Evolutionary conservation across 306 rosid species (phyloP).

Genomic region (Quercus berberidifolia): DNA sequence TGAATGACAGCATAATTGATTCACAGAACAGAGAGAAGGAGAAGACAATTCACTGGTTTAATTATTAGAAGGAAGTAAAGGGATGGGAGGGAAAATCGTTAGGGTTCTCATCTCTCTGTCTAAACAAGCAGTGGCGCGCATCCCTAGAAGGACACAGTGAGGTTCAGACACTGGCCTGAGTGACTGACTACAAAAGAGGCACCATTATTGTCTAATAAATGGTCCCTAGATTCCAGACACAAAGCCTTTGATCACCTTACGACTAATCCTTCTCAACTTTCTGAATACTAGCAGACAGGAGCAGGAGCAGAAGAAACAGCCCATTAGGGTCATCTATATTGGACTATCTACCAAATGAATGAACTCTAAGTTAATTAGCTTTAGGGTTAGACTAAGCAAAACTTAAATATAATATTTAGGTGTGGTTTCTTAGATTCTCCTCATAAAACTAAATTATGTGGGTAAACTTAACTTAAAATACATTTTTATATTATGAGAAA

Average conservation of each 20-base stretch:
- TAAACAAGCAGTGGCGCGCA: constrained; percentile 32
- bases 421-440: rapidly evolving
- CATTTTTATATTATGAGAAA: too few relatives aligned
- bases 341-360: too few relatives aligned
- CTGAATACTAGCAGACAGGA: constrained; percentile 15
- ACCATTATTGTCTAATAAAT: constrained; percentile 31
- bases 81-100: constrained; percentile 2
- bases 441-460: too few relatives aligned
- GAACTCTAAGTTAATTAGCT: too few relatives aligned
- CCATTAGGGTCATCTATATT: too few relatives aligned
- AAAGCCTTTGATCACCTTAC: constrained; percentile 27
- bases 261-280: constrained; percentile 41
- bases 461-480: too few relatives aligned
- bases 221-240: constrained; percentile 51
- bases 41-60: not conserved
- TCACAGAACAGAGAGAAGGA: not conserved
- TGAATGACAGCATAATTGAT: not conserved
- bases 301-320: too few relatives aligned
- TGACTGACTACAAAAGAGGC: constrained; percentile 3
- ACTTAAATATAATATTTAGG: too few relatives aligned
- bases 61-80: constrained; percentile 6
- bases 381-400: too few relatives aligned
- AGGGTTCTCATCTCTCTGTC: constrained; percentile 8
- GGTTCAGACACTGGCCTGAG: constrained; percentile 9
- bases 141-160: constrained; percentile 27